These are phyloP conservation scores for Teratosphaeria epicoccoides DNA, from an alignment of 2,329 filamentous ascomycete species.

Conservation along the genomic window DNA sequence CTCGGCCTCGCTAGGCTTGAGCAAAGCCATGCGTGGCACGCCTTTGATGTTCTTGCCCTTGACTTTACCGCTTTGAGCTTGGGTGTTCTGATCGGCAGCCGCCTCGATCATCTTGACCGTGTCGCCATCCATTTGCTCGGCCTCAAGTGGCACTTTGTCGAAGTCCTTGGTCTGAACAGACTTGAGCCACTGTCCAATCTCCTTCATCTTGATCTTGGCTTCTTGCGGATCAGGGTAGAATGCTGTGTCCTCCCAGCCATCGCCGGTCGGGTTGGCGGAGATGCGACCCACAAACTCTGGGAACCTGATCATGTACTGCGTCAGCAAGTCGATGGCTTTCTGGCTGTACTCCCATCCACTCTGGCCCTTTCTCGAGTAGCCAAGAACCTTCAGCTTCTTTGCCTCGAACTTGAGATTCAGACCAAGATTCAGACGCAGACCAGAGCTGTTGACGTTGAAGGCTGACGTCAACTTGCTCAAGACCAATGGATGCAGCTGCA, in stretches of 20 bases:
- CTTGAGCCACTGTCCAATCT: constrained; percentile 90
- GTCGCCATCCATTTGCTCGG: constrained; percentile 88
- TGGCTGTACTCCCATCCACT: constrained; percentile 94
- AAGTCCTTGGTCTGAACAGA: constrained; percentile 82
- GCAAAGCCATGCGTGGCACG: constrained; percentile 74
- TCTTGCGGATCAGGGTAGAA: constrained; percentile 66
- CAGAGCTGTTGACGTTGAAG: constrained; percentile 74
- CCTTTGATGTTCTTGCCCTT: constrained; percentile 62
- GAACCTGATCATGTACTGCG: constrained; percentile 85
- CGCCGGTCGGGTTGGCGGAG: constrained; percentile 72
- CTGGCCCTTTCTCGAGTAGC: constrained; percentile 77
- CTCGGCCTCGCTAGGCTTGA: constrained; percentile 94
- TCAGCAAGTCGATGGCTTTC: constrained; percentile 68
- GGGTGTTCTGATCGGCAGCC: constrained; percentile 53
- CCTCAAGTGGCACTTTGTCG: constrained; percentile 90
- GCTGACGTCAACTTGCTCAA: constrained; percentile 94
- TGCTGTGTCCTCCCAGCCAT: constrained; percentile 72
- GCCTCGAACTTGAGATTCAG: constrained; percentile 95
- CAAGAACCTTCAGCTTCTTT: constrained; percentile 88
- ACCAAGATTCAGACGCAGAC: constrained; percentile 76
- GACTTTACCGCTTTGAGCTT: constrained; percentile 25
- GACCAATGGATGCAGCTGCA: constrained; percentile 74
- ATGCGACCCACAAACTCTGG: constrained; percentile 91
- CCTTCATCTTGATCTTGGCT: constrained; percentile 74
- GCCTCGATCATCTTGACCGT: constrained; percentile 71